phyloP scores from a whole-genome alignment of 371 early-diverging fungal species.

The Rhizopus stolonifer region DNA sequence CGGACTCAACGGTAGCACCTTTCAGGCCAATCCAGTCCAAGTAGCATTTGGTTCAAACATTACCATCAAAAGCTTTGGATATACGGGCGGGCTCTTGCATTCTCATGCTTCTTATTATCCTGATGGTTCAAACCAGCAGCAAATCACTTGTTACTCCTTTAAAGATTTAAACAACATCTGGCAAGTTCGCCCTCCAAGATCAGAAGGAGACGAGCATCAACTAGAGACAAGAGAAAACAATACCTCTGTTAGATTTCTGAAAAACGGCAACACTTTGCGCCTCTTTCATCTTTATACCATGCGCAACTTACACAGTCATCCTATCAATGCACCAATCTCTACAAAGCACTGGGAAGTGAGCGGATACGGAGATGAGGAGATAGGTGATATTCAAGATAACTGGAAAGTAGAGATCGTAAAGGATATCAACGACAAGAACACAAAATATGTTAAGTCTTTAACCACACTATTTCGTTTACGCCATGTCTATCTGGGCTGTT shows the following conservation, averaged over 20 bases:
- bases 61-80: constrained; percentile 81
- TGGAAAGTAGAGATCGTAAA: constrained; percentile 90
- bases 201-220: background rate
- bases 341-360: constrained; percentile 85
- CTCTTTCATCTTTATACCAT: constrained; percentile 73
- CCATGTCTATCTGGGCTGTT: constrained; percentile 76
- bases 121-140: constrained; percentile 53
- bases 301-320: constrained; percentile 83
- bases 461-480: constrained; percentile 88
- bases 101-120: constrained; percentile 96
- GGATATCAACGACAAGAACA: constrained; percentile 39
- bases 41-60: constrained; percentile 91
- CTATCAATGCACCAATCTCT: constrained; percentile 80
- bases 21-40: constrained; percentile 81
- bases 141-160: constrained; percentile 77
- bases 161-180: constrained; percentile 98
- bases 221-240: background rate
- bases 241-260: constrained; percentile 46
- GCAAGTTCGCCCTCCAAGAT: constrained; percentile 54
- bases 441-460: constrained; percentile 62
- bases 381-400: constrained; percentile 79
- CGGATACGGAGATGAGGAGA: constrained; percentile 68
- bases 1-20: constrained; percentile 78
- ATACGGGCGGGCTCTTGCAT: constrained; percentile 95
- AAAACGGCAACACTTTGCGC: constrained; percentile 81